Conservation (phyloP, 1,284 basidiomycete genomes). For the Cryptococcus sp. region DNA sequence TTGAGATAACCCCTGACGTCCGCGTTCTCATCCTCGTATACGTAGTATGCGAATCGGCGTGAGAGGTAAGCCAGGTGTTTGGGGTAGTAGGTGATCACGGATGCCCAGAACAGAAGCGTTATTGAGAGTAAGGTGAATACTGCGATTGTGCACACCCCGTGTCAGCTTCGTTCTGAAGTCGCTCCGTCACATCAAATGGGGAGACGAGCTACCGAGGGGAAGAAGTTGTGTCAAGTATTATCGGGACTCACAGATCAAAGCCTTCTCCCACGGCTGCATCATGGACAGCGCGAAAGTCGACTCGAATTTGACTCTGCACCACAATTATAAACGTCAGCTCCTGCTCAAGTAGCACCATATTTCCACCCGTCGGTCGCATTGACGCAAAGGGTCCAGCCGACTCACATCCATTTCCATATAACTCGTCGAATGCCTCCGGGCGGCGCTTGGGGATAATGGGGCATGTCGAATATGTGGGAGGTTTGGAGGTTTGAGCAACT, state of each 20-base stretch:
- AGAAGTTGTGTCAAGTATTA: background rate
- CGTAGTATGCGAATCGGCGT: conserved; percentile 52
- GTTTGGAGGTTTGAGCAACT: background rate
- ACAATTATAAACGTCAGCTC: background rate
- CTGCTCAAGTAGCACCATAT: background rate
- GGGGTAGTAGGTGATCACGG: conserved; percentile 51
- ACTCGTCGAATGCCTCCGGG: conserved; percentile 28
- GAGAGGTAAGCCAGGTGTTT: conserved; percentile 49
- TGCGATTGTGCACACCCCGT: background rate
- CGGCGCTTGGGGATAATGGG: conserved; percentile 29
- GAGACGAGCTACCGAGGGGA: background rate
- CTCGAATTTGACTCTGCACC: conserved; percentile 42
- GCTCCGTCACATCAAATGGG: background rate
- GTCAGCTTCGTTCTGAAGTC: too few relatives aligned
- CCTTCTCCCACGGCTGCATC: conserved; percentile 52
- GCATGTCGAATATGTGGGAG: conserved; percentile 18
- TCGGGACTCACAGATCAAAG: conserved; percentile 44
- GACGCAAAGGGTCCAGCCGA: background rate
- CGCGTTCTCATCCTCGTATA: conserved; percentile 50
- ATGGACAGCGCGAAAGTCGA: conserved; percentile 47
- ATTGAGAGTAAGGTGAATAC: conserved; percentile 35
- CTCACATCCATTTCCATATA: conserved; percentile 38
- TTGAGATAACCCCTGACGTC: conserved; percentile 12
- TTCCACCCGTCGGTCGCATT: background rate
- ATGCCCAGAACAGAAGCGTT: conserved; percentile 50